phyloP scores from a whole-genome alignment of 345 rosid species.

The Crucihimalaya himalaica region DNA sequence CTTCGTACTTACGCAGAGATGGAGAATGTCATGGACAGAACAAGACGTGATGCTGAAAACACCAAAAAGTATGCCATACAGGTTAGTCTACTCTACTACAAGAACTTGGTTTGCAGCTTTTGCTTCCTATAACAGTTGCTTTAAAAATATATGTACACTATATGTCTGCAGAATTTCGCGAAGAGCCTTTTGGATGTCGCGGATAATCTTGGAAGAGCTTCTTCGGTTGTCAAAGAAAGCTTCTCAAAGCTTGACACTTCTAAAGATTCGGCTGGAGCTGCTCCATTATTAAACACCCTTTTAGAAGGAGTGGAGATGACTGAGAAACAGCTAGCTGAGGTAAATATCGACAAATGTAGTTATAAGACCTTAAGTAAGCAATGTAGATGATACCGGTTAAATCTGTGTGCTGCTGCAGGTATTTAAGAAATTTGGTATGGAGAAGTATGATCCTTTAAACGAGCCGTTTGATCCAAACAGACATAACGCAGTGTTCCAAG shows the following conservation, averaged over 20 bases:
- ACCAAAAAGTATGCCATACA: constrained; percentile 85
- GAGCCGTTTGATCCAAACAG: constrained; percentile 93
- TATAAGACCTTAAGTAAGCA: neutral
- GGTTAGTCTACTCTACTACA: constrained; percentile 45
- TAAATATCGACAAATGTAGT: constrained; percentile 24
- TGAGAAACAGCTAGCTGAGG: constrained; percentile 86
- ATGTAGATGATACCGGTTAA: neutral
- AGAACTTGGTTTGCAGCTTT: neutral
- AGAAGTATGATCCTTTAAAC: constrained; percentile 68
- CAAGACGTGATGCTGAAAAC: constrained; percentile 90
- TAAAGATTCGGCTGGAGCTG: constrained; percentile 56
- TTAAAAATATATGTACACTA: neutral
- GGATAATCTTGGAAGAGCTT: constrained; percentile 95
- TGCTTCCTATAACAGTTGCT: neutral
- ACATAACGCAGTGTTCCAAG: constrained; percentile 80
- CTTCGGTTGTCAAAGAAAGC: constrained; percentile 77
- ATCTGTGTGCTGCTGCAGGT: constrained; percentile 48
- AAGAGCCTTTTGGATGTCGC: constrained; percentile 83
- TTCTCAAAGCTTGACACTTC: constrained; percentile 72
- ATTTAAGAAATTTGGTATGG: constrained; percentile 72
- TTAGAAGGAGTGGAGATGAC: constrained; percentile 98
- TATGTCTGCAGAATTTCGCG: constrained; percentile 64
- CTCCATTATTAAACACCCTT: constrained; percentile 71
- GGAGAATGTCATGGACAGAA: constrained; percentile 93
- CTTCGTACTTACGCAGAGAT: constrained; percentile 79